Conservation (phyloP, 148 eudicot species). For the Silene uniflora region DNA sequence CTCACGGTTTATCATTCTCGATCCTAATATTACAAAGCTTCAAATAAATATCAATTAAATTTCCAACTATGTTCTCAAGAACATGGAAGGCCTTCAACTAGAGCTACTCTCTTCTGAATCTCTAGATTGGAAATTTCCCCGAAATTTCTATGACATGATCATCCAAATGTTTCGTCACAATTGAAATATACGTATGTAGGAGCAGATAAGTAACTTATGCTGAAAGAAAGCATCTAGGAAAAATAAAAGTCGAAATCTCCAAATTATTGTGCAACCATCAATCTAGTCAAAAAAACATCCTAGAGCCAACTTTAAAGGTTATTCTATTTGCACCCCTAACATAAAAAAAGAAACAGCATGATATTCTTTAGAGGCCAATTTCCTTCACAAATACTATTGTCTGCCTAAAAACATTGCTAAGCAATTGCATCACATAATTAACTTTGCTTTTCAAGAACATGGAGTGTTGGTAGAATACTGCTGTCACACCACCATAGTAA, state of each 20-base stretch:
- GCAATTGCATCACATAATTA: slow-evolving; percentile 30
- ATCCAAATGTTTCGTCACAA: not conserved
- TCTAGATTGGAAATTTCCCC: not conserved
- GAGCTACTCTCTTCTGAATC: not conserved
- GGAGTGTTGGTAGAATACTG: slow-evolving; percentile 26
- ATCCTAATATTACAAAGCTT: not conserved
- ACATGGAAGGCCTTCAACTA: not conserved
- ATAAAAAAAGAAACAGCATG: not conserved
- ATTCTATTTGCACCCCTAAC: slow-evolving; percentile 14
- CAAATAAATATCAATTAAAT: not conserved
- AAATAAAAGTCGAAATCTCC: not conserved
- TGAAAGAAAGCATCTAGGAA: slow-evolving; percentile 6
- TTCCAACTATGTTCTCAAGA: not conserved
- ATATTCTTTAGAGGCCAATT: not conserved
- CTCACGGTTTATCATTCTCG: not conserved
- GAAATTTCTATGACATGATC: not conserved
- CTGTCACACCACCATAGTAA: slow-evolving; percentile 5
- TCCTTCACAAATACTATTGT: slow-evolving; percentile 11
- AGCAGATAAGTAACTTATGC: not conserved
- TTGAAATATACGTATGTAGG: not conserved
- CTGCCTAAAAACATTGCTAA: slow-evolving; percentile 14
- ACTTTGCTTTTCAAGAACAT: slow-evolving; percentile 19
- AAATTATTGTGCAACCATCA: not conserved
- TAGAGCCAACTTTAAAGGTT: not conserved
- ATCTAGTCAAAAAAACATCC: slow-evolving; percentile 3